Evolutionary conservation across 2,329 filamentous ascomycete genomes (phyloP).

Genomic region (Alternaria angustiovoidea): DNA sequence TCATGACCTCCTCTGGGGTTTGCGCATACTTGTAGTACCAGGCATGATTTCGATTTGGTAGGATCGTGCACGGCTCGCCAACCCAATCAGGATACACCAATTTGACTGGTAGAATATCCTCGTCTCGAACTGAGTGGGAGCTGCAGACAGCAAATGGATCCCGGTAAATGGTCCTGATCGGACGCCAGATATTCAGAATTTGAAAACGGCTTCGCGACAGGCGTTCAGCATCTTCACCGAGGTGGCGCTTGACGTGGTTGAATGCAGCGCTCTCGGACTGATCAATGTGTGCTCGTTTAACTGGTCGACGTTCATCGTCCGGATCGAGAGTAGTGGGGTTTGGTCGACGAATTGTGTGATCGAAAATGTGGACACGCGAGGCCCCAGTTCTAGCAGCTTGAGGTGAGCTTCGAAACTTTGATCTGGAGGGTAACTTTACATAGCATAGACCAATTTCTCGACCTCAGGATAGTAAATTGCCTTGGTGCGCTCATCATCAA

Average conservation of each 20-base stretch:
- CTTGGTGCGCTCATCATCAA: background rate
- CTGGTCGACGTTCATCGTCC: background rate
- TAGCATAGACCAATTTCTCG: background rate
- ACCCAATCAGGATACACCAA: background rate
- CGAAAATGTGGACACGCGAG: background rate
- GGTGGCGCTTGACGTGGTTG: slow-evolving; percentile 20
- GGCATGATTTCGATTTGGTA: background rate
- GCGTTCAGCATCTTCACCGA: slow-evolving; percentile 42
- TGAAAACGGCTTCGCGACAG: slow-evolving; percentile 41
- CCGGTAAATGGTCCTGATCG: slow-evolving; percentile 42
- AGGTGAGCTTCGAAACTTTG: background rate
- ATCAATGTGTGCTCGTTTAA: background rate
- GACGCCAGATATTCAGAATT: slow-evolving; percentile 51
- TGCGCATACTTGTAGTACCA: slow-evolving; percentile 47
- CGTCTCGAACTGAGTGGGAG: slow-evolving; percentile 39
- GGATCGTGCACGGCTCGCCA: background rate
- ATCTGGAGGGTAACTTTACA: background rate
- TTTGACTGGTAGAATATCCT: slow-evolving; percentile 5
- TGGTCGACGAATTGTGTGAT: background rate
- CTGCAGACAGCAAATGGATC: slow-evolving; percentile 46
- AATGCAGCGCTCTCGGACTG: background rate
- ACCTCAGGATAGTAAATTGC: background rate
- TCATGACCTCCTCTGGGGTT: slow-evolving; percentile 40
- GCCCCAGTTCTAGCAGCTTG: background rate
- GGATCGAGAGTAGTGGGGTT: background rate